Conservation (phyloP, 352 stramenopile species). For the Saprolegnia diclina region DNA sequence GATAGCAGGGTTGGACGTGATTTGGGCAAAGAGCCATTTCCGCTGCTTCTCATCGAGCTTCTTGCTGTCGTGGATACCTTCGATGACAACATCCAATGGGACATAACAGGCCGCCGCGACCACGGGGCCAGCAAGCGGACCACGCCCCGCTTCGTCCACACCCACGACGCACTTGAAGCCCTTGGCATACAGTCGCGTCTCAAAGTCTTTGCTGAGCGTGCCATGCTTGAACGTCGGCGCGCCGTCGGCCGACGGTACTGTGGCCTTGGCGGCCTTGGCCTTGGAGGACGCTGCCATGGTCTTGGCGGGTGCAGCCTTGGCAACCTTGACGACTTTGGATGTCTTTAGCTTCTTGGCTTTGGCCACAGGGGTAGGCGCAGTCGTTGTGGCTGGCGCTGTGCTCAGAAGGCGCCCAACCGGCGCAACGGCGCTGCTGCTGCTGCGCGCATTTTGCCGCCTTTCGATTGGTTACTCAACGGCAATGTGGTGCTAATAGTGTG, state of each 20-base stretch:
- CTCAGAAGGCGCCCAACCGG: slow-evolving; percentile 10
- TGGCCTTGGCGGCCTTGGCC: background rate
- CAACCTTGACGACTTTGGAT: too few species aligned
- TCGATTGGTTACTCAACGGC: slow-evolving; percentile 11
- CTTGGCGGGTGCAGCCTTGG: background rate
- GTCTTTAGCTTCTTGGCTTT: background rate
- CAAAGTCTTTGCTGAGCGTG: slow-evolving; percentile 20
- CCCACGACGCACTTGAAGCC: slow-evolving; percentile 83
- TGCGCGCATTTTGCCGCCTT: background rate
- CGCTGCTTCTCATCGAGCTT: slow-evolving; percentile 92
- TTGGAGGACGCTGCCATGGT: background rate
- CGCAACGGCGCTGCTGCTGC: slow-evolving; percentile 8
- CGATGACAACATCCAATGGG: slow-evolving; percentile 68
- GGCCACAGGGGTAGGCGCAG: background rate
- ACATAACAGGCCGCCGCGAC: slow-evolving; percentile 72
- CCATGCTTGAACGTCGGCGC: slow-evolving; percentile 19
- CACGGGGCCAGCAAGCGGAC: slow-evolving; percentile 90
- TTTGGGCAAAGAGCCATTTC: slow-evolving; percentile 84
- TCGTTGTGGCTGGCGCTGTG: background rate
- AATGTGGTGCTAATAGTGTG: too few species aligned
- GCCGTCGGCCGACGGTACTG: background rate
- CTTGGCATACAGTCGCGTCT: slow-evolving; percentile 29
- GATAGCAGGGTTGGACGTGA: slow-evolving; percentile 73
- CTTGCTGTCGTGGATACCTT: slow-evolving; percentile 93
- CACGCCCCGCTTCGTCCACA: slow-evolving; percentile 95